These are phyloP conservation scores for Thelonectria olida DNA, from an alignment of 2,329 filamentous ascomycete genomes.

Conservation along the genomic window DNA sequence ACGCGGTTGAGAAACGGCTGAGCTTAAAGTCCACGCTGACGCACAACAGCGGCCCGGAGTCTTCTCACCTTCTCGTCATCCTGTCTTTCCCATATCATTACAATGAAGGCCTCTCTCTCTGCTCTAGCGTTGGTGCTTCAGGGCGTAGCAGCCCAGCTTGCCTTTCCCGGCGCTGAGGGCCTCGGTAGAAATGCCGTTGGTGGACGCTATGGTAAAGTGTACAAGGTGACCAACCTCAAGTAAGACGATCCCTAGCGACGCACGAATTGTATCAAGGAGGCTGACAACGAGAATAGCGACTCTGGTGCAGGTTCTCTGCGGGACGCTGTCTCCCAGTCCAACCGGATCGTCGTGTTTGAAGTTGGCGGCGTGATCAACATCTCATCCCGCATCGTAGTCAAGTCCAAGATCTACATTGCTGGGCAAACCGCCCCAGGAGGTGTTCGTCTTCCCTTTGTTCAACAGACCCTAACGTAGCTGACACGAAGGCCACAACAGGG, in stretches of 20 bases:
- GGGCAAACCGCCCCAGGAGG: slow-evolving; percentile 60
- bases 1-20: neutral
- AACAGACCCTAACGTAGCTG: slow-evolving; percentile 5
- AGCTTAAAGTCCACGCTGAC: neutral
- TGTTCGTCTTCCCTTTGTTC: slow-evolving; percentile 42
- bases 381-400: slow-evolving; percentile 54
- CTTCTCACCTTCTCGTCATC: neutral
- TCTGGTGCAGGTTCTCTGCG: slow-evolving; percentile 48
- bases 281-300: slow-evolving; percentile 34
- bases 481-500: slow-evolving; percentile 33
- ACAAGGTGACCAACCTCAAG: slow-evolving; percentile 49
- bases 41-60: neutral
- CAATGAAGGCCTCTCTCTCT: slow-evolving; percentile 9
- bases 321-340: slow-evolving; percentile 50
- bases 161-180: slow-evolving; percentile 50
- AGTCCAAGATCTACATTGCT: slow-evolving; percentile 55
- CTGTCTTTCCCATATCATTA: neutral
- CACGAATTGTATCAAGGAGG: neutral
- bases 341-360: slow-evolving; percentile 55
- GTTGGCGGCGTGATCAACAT: slow-evolving; percentile 59
- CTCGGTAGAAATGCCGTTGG: slow-evolving; percentile 41
- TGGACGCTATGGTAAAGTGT: slow-evolving; percentile 46
- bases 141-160: slow-evolving; percentile 40
- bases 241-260: slow-evolving; percentile 25
- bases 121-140: neutral